phyloP scores from a whole-genome alignment of 1,284 basidiomycete genomes.

The Phaffia rhodozyma region DNA sequence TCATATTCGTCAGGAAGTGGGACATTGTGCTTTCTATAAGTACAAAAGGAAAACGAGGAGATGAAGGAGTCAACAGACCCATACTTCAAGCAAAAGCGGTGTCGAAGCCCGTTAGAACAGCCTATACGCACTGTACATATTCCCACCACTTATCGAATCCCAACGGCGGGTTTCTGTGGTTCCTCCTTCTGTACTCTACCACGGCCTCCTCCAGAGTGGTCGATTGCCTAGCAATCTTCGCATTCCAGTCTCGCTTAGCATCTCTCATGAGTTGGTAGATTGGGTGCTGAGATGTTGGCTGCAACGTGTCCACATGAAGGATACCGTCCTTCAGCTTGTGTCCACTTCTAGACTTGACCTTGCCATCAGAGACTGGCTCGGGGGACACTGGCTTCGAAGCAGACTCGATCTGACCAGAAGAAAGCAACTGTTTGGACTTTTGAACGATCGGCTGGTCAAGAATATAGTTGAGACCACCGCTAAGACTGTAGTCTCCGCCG shows the following conservation, averaged over 20 bases:
- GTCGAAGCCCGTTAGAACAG: background rate
- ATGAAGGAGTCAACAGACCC: too few relatives aligned
- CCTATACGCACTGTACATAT: slow-evolving; percentile 22
- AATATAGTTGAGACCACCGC: too few relatives aligned
- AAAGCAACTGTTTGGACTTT: too few relatives aligned
- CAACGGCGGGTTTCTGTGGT: slow-evolving; percentile 23
- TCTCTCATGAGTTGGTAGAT: slow-evolving; percentile 34
- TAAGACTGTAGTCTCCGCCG: too few relatives aligned
- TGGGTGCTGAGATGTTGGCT: slow-evolving; percentile 26
- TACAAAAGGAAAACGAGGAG: too few relatives aligned
- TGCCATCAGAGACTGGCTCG: too few relatives aligned
- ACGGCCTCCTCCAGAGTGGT: slow-evolving; percentile 35
- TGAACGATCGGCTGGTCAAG: too few relatives aligned
- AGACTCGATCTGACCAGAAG: too few relatives aligned
- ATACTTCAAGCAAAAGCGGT: background rate
- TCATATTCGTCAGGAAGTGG: too few relatives aligned
- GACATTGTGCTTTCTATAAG: too few relatives aligned
- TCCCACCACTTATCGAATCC: slow-evolving; percentile 25
- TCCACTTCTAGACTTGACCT: too few relatives aligned
- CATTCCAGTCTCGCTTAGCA: slow-evolving; percentile 32
- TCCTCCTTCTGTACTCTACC: slow-evolving; percentile 35
- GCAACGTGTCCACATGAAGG: slow-evolving; percentile 10
- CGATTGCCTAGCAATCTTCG: slow-evolving; percentile 34
- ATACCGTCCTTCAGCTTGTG: slow-evolving; percentile 1
- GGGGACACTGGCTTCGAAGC: too few relatives aligned